phyloP scores from a whole-genome alignment of 139 green algal genomes.

The Chlamydomonas eustigma region DNA sequence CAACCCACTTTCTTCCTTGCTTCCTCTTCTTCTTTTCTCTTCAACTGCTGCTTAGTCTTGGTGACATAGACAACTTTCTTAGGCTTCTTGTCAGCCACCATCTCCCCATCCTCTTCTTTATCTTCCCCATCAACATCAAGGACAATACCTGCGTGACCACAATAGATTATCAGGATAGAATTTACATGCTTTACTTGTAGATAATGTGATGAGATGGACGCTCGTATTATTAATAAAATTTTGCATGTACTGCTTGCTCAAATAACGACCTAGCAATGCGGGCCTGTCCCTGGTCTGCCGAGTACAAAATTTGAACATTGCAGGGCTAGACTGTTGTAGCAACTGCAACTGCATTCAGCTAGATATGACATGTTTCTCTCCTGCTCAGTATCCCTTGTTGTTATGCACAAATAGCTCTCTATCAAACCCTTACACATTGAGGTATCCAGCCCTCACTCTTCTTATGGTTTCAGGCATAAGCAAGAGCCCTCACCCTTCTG shows the following conservation, averaged over 20 bases:
- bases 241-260: no score
- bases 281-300: neutral
- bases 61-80: slow-evolving; percentile 56
- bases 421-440: no score
- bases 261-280: neutral
- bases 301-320: neutral
- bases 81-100: no score
- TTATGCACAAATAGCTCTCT: no score
- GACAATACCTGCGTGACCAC: slow-evolving; percentile 30
- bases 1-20: neutral
- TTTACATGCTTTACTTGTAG: no score
- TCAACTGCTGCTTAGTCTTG: slow-evolving; percentile 52
- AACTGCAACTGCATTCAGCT: no score
- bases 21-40: slow-evolving; percentile 18
- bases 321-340: neutral
- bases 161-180: no score
- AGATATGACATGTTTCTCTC: no score
- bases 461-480: neutral
- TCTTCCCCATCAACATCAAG: slow-evolving; percentile 27
- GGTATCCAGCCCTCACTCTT: no score
- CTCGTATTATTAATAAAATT: no score
- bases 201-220: no score
- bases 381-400: no score
- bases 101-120: slow-evolving; percentile 29
- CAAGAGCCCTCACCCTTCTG: slow-evolving; percentile 41